Base-by-base conservation (phyloP, 139 green algal genomes). In the Ettlia oleoabundans region DNA sequence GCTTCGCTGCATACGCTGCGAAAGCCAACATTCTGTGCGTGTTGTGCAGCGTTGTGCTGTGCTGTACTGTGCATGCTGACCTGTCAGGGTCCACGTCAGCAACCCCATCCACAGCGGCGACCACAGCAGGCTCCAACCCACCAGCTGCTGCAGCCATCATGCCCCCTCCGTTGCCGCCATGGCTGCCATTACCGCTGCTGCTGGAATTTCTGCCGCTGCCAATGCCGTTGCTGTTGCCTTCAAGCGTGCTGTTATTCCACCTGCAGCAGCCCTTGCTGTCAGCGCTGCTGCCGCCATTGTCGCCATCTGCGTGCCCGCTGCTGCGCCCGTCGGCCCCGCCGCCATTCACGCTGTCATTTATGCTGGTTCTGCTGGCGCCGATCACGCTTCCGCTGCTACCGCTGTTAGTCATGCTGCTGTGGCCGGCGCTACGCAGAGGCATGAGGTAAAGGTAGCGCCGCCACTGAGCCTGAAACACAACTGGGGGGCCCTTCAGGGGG, bases 401-500 rank as follows among this genome's bases (percentile, higher is more conserved):
- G 3, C 47, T 30, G 2, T 43, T 63, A 42, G 7, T 52, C 32
- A 30, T 26, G 51, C 19, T 10, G 1, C 33, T 21, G 1, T 35
- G 4, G 47, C 70, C 26, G 71, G 32, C 30, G 71, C 43, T 0
- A n/a, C 71, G 71, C 32, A 69, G 73, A 9, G 73, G 73, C 4
- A 80, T 18, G 6, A 80, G 73, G 73, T 80, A 80, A 10, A 80
- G 38, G 38, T 80, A 80, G 2, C 73, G 37, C 35, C 73, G 37
- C 73, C 73, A 80, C 1, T 68, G 52, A 0, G 73, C 53, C 70
- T 78, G 70, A 21, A 52, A 21, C 4, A 38, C 19, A 33, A 43
- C 18, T 9, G 55, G 21, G 18, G 21, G 21, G 47, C 13, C 21
- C 18, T 28, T 32, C 55, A 65, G 18, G 30, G 55, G 55, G 15